These are phyloP conservation scores for maize (Zea mays) DNA, from an alignment of 176 grass and related monocot genomes.

Conservation along the genomic window Zm-B73-REFERENCE-NAM-5.0 NC_050097.1:7223501-7224000, in stretches of 20 bases:
- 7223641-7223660: constrained; percentile 81
- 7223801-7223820: background rate
- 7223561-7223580: constrained; percentile 37
- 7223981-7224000: constrained; percentile 61
- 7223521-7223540: constrained; percentile 48
- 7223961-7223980: constrained; percentile 70
- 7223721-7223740: constrained; percentile 69
- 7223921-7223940: constrained; percentile 93
- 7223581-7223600: constrained; percentile 64
- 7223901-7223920: constrained; percentile 82
- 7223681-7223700: constrained; percentile 97
- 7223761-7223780: constrained; percentile 40
- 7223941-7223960: constrained; percentile 82
- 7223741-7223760: constrained; percentile 72
- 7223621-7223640: constrained; percentile 70
- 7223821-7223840: background rate
- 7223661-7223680: constrained; percentile 73
- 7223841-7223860: background rate
- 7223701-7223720: constrained; percentile 93
- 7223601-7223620: constrained; percentile 63
- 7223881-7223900: constrained; percentile 88
- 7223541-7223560: constrained; percentile 24
- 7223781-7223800: background rate
- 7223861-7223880: constrained; percentile 76
- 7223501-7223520: constrained; percentile 63